Conservation (phyloP, 805 yeast species). For the Brettanomyces anomalus region DNA sequence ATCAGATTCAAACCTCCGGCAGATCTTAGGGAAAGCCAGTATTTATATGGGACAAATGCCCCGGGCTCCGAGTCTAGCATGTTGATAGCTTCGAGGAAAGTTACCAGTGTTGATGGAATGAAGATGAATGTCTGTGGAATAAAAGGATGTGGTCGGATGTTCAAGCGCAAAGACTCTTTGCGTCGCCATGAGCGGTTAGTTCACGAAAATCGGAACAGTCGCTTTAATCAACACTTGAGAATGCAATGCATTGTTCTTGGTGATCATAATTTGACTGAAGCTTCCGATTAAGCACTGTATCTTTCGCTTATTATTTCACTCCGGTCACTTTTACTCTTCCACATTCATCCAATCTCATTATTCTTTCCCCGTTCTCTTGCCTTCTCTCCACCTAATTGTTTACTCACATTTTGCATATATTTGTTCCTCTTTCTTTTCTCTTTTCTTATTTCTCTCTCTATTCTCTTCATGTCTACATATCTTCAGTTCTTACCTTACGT, state of each 20-base stretch:
- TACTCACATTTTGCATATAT: no score
- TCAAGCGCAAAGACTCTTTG: conserved; percentile 45
- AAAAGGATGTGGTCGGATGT: conserved; percentile 35
- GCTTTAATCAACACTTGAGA: conserved; percentile 28
- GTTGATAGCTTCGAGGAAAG: background rate
- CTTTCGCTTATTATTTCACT: no score
- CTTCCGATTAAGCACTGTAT: no score
- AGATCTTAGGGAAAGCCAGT: background rate
- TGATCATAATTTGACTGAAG: background rate
- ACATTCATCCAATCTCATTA: no score
- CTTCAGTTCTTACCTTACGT: no score
- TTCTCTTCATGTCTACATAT: no score
- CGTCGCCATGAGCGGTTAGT: conserved; percentile 45
- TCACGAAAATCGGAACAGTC: conserved; percentile 34
- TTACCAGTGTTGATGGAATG: conserved; percentile 3
- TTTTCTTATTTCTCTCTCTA: no score
- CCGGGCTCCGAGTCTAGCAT: background rate
- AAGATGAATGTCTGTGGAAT: conserved; percentile 12
- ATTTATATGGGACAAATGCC: background rate
- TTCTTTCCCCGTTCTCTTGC: no score
- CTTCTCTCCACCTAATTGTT: no score
- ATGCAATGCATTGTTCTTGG: conserved; percentile 2
- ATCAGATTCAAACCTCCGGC: conserved; percentile 1
- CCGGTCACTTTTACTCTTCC: no score
- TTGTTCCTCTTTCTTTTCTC: no score